These are phyloP conservation scores for Liquidambar formosana DNA, from an alignment of 164 flowering plant species.

Conservation along the genomic window DNA sequence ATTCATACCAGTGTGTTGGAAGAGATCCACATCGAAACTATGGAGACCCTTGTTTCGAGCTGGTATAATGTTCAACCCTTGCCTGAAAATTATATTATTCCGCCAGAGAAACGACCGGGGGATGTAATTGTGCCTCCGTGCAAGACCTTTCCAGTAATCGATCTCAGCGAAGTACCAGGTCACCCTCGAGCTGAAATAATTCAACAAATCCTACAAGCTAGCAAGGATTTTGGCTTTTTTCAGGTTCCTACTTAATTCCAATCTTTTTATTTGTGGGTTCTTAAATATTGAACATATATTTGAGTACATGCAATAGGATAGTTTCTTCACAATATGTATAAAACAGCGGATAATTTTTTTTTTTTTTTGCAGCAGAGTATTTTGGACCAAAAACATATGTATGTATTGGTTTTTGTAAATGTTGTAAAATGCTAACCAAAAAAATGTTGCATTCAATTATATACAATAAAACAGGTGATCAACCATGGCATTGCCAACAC, in stretches of 20 bases:
- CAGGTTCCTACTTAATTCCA: constrained; percentile 29
- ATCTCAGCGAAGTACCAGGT: constrained; percentile 12
- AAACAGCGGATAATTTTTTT: too few relatives aligned
- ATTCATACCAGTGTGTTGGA: background rate
- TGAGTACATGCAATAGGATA: too few relatives aligned
- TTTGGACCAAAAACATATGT: background rate
- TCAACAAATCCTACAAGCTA: constrained; percentile 26
- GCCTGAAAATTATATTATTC: constrained; percentile 30
- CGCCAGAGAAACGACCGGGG: constrained; percentile 31
- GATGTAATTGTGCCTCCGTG: constrained; percentile 12
- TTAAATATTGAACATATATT: background rate
- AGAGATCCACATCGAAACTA: background rate
- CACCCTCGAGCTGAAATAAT: constrained; percentile 13
- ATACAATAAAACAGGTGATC: constrained; percentile 25
- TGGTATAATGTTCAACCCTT: constrained; percentile 19
- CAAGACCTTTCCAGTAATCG: constrained; percentile 31
- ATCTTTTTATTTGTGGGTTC: background rate
- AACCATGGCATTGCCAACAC: constrained; percentile 35
- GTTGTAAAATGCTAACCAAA: background rate
- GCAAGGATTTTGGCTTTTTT: constrained; percentile 36
- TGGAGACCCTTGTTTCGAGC: constrained; percentile 33
- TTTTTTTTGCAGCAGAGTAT: too few relatives aligned
- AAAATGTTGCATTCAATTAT: background rate
- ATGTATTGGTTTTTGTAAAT: background rate
- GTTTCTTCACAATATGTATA: too few relatives aligned